Evolutionary conservation across 495 filamentous ascomycete genomes (phyloP), one percentile per base, ranked within the genome.

Genomic region (Penicillium lividum): DNA sequence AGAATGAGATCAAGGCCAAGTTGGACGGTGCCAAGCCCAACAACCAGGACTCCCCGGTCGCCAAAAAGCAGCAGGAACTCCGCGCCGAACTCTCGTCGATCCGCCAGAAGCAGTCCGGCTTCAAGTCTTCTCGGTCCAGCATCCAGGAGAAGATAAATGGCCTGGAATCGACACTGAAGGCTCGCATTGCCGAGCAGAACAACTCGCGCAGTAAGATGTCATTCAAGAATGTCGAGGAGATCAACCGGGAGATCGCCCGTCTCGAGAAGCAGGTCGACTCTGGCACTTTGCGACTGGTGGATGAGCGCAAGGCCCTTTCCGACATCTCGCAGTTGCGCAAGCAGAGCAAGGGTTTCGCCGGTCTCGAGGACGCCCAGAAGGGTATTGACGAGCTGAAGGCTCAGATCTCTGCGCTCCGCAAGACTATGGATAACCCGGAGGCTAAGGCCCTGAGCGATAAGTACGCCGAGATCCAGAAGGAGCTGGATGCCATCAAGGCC

Each of bases 221-320:
- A 25, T 98, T 88, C 83, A 96, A 92, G 83, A 89, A 76, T 59
- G 84, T 89, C 51, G 93, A 93, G 36, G 94, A 98, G 42, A 76
- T 98, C 50, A 92, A 98, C 71, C 79, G 78, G 22, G 84, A 91
- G 70, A 93, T 99, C 62, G 78, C 84, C 31, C 79, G 78, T 15
- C 85, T 97, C 47, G 91, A 97, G 54, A 86, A 86, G 73, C 82
- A 90, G 56, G 92, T 97, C 56, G 89, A 94, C 71, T 82, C 84
- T 49, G 91, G 93, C 46, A 89, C 81, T 61, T 89, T 98, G 87
- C 94, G 91, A 66, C 73, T 99, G 54, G 95, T 97, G 4, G 94
- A 98, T 59, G 95, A 98, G 84, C 93, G 90, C 82, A 97, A 96
- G 82, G 89, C 92, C 5, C 79, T 98, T 1, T 73, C 82, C 18